Percentiles rank a stretch among this genome's conserved stretches.
These are phyloP conservation scores for Cladosporium sphaerospermum DNA, from an alignment of 2,329 filamentous ascomycete genomes.

Conservation along the genomic window DNA sequence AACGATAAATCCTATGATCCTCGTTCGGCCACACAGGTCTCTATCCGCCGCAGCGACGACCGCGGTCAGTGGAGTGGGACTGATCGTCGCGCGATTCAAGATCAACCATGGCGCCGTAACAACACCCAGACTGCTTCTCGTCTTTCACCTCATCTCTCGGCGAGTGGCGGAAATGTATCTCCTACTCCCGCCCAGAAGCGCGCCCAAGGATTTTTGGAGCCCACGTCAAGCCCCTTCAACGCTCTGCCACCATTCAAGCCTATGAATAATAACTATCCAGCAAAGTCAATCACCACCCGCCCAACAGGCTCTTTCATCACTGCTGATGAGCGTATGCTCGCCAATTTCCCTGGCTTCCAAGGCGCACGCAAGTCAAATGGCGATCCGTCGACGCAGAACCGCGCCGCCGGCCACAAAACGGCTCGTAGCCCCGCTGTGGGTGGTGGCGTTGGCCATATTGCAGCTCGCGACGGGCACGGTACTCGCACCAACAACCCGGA, in stretches of 20 bases:
- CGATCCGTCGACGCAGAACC: too few relatives aligned
- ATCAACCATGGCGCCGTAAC: neutral
- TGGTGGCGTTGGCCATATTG: neutral
- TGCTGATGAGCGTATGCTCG: conserved; percentile 4
- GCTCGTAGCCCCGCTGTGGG: too few relatives aligned
- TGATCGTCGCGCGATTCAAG: neutral
- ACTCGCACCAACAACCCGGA: neutral
- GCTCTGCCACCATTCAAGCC: neutral
- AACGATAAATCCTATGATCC: conserved; percentile 7
- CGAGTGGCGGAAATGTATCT: neutral
- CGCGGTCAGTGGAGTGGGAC: neutral
- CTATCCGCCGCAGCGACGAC: conserved; percentile 1
- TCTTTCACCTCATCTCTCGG: neutral
- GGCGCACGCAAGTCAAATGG: neutral
- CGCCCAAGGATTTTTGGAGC: neutral
- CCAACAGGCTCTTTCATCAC: neutral
- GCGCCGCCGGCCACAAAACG: too few relatives aligned
- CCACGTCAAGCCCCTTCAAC: neutral
- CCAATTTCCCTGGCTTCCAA: neutral
- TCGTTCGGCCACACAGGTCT: neutral
- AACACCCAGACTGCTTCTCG: neutral
- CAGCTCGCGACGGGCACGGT: neutral
- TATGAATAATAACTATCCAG: neutral
- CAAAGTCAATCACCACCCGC: neutral
- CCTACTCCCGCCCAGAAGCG: neutral